Base-by-base conservation (phyloP, 164 flowering plant genomes). In the Berberis thunbergii region DNA sequence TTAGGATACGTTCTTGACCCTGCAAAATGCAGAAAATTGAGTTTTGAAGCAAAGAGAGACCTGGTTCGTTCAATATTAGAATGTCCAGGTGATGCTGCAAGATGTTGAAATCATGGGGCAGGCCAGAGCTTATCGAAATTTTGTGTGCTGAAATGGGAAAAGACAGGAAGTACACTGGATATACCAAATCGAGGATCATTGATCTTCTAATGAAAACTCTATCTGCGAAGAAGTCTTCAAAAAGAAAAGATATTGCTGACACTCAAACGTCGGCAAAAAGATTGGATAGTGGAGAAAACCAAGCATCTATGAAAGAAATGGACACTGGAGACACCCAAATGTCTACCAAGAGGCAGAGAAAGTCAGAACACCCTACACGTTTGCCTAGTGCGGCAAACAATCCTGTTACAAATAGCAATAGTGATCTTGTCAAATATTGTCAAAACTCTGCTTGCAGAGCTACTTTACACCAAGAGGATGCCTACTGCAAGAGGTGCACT, bases 401-500 rank as follows among this genome's bases (percentile, higher is more conserved):
- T 10, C n/a, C 54, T 9, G 3, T 52, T 7, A 52, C 4, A 4
- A 7, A 52, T 52, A 26, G 38, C 4, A 55, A 55, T 9, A 55
- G 13, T 4, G 6, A 55, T 26, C 43, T 45, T 43, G n/a, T n/a
- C 71, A 45, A 42, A 26, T 26, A 73, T 2, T 82, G 86, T 67
- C 61, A 70, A 53, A 82, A 82, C 68, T 65, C 64, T 64, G 80
- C 86, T 26, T 82, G 86, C 62, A 74, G 68, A 67, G 83, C 84
- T 44, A 52, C 61, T 55, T 69, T 78, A 46, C 52, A 41, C 7
- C 45, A 61, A 7, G 64, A 53, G 48, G 79, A 73, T 68, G 53
- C 71, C 2, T 82, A 80, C 68, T 82, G 86, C 81, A 78, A 69
- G 72, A 76, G 84, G 69, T 83, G 86, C 60, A 70, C 82, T 61